These are phyloP conservation scores for Colletotrichum tropicale DNA, from an alignment of 2,329 filamentous ascomycete genomes.

Conservation along the genomic window DNA sequence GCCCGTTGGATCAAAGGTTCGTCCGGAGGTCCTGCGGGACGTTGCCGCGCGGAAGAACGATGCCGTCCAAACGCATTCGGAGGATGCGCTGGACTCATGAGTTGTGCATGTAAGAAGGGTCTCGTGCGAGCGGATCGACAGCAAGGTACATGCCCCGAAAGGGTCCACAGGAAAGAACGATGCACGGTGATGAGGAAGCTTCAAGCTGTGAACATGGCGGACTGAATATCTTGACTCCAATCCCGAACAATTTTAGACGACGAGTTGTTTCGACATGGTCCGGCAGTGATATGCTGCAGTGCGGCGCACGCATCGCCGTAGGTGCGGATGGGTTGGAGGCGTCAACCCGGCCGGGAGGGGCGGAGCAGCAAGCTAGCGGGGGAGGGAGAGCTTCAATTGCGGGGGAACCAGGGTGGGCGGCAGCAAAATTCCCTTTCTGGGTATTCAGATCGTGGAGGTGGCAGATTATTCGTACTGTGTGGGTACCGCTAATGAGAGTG, in stretches of 20 bases:
- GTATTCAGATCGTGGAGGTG: constrained; percentile 19
- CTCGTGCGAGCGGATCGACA: neutral
- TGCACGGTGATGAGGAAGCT: neutral
- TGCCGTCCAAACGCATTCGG: neutral
- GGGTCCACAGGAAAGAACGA: neutral
- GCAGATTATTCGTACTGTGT: neutral
- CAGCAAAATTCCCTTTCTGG: constrained; percentile 20
- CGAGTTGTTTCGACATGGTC: neutral
- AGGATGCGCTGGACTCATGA: neutral
- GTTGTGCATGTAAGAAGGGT: neutral
- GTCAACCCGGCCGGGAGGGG: neutral
- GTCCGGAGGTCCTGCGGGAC: neutral
- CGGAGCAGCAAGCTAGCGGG: neutral
- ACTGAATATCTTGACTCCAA: neutral
- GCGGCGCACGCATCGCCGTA: neutral
- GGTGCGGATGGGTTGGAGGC: neutral
- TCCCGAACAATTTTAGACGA: neutral
- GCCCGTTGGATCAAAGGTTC: neutral
- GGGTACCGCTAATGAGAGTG: neutral
- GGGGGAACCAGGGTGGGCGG: constrained; percentile 3
- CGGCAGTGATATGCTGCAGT: neutral
- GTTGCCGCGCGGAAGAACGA: neutral
- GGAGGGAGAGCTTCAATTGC: neutral
- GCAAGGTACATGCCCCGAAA: neutral
- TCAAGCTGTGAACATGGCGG: neutral